Evolutionary conservation across 225 moss, liverwort and hornwort species (phyloP), one percentile per base, ranked within the genome.

Genomic region (Bryoerythrophyllum caledonicum): DNA sequence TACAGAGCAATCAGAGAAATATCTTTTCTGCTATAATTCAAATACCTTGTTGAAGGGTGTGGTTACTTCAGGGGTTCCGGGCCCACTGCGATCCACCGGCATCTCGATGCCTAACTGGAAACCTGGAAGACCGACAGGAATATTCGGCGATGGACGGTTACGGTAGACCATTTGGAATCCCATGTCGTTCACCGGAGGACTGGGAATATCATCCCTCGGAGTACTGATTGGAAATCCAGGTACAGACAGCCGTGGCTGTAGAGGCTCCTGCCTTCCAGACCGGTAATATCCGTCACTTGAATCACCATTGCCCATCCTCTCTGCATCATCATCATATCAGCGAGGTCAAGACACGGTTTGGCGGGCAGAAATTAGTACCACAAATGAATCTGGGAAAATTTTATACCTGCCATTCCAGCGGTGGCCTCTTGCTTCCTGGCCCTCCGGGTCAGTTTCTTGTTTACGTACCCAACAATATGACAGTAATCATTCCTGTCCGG

Each of bases 391-490:
- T 2, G 19, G 35, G 20, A 28, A 23, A 19, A 49, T 19, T 44
- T 6, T 6, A 4, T 60, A 80, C 79, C 79, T 84, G 68, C 5
- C n/a, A 14, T 21, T 32, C 48, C 51, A 28, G 58, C 57, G 28
- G 72, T 63, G 28, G 76, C 63, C 51, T 58, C 14, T 69, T 73
- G 63, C 41, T 49, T 72, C 34, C 40, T 21, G 21, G 48, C 17
- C 46, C 34, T 84, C 62, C 83, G 60, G 17, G 72, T 72, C 30
- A 80, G 70, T 40, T 66, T 73, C 30, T 84, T 84, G 68, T 79
- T 84, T 48, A 84, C 79, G 43, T 84, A 84, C 30, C 83, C 83
- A 20, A 84, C 76, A 13, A 72, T 35, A 46, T 84, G 83, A 35
- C 83, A 84, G 16, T 80, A 77, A 15, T 69, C 53, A 16, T 63